Evolutionary conservation across 2,329 filamentous ascomycete genomes (phyloP), one percentile per base, ranked within the genome.

Genomic region (Salinomyces thailandicus): DNA sequence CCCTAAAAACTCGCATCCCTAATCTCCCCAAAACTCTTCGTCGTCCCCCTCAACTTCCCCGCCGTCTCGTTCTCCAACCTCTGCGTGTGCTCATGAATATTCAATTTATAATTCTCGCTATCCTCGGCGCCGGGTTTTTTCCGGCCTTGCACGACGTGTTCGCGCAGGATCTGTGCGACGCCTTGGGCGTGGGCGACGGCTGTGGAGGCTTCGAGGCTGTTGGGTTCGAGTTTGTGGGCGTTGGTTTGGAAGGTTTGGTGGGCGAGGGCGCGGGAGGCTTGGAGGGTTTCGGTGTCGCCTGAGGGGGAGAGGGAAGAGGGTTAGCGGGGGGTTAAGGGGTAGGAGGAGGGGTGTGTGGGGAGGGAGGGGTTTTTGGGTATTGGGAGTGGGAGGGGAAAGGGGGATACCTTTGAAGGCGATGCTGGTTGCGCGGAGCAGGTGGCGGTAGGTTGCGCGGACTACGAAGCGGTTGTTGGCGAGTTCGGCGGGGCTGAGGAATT

Each of bases 51-150:
- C 41, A 71, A 70, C 35, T 76, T 67, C 62, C 87, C 93, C 52
- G 95, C 76, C 20, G 80, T 84, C 50, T 95, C 86, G 56, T 98
- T 98, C 62, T 96, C 83, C 36, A 91, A 86, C 47, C 85, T 72
- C 61, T 98, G 89, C 18, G 81, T 98, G 47, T 93, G 68, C 43
- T 93, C 74, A 59, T 96, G 91, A 62, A 98, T 95, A 35, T 80
- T 73, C 39, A 96, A 65, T 57, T 81, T 95, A 49, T 47, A 50
- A 24, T 53, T 45, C 20, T 57, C 46, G n/a, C n/a, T n/a, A n/a
- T n/a, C n/a, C n/a, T n/a, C n/a, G n/a, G n/a, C n/a, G 4, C 37
- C 41, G 8, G 43, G 48, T 39, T 31, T 37, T 26, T 45, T 34
- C 37, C 38, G 50, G 5, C 89, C 91, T 59, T 98, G 91, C 3